Conservation (phyloP, 805 yeast species). For the Lipomyces sp. region DNA sequence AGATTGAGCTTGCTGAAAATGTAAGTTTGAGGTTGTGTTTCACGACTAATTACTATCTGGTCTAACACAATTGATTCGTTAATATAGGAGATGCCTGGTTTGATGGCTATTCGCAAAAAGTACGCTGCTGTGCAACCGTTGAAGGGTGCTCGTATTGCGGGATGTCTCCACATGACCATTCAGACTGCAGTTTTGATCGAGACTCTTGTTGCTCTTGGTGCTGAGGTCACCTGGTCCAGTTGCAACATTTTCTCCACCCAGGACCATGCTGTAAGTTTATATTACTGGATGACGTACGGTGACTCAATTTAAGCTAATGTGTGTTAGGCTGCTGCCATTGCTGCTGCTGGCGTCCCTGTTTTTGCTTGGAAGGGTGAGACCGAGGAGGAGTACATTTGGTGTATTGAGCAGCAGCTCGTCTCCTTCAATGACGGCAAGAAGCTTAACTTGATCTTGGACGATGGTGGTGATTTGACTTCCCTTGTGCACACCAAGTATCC, state of each 20-base stretch:
- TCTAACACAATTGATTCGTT: slow-evolving; percentile 5
- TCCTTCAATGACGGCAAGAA: slow-evolving; percentile 95
- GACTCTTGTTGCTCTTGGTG: slow-evolving; percentile 96
- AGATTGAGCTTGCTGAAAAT: slow-evolving; percentile 97
- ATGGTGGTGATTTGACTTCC: slow-evolving; percentile 98
- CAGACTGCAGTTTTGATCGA: slow-evolving; percentile 99
- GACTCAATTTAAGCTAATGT: neutral
- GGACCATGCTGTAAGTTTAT: slow-evolving; percentile 81
- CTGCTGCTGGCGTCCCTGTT: slow-evolving; percentile 98
- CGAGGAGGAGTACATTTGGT: slow-evolving; percentile 99
- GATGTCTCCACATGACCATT: slow-evolving; percentile 99
- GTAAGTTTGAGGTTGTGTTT: slow-evolving; percentile 54
- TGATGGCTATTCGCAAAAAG: slow-evolving; percentile 93
- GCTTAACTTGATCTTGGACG: slow-evolving; percentile 96
- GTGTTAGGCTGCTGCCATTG: slow-evolving; percentile 83
- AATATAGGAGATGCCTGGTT: slow-evolving; percentile 52
- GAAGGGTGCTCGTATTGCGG: slow-evolving; percentile 98
- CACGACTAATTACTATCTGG: neutral
- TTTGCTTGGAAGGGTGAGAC: slow-evolving; percentile 99
- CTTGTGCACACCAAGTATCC: slow-evolving; percentile 98
- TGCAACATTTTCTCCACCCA: slow-evolving; percentile 99
- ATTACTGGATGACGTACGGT: neutral
- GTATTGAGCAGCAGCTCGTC: slow-evolving; percentile 98
- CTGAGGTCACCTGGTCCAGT: slow-evolving; percentile 99
- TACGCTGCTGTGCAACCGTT: slow-evolving; percentile 93